phyloP scores from a whole-genome alignment of 306 rosid genomes.

The Malus sieversii region DNA sequence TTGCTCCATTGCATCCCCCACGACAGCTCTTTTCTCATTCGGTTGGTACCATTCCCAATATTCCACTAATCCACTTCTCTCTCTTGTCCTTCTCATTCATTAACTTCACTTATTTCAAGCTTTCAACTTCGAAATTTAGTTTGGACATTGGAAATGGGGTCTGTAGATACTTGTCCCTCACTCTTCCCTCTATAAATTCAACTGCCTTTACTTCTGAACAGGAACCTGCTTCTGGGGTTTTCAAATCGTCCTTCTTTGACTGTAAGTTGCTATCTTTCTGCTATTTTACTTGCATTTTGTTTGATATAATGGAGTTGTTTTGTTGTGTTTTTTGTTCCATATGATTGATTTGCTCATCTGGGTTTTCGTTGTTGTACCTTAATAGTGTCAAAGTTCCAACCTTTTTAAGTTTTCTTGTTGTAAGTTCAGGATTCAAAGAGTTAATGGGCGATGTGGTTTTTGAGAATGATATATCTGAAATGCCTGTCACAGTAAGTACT shows the following conservation, averaged over 20 bases:
- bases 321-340: not conserved
- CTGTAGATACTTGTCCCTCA: not conserved
- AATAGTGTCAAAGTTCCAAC: not conserved
- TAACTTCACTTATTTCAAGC: not conserved
- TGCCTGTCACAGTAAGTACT: constrained; percentile 26
- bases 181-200: constrained; percentile 13
- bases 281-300: not conserved
- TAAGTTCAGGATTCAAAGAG: constrained; percentile 20
- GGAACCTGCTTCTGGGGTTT: constrained; percentile 25
- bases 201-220: constrained; percentile 4
- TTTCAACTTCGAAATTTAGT: not conserved
- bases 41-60: constrained; percentile 14
- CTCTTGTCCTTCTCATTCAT: constrained; percentile 1
- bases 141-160: constrained; percentile 18
- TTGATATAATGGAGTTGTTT: not conserved
- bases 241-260: constrained; percentile 16
- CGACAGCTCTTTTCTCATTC: constrained; percentile 11
- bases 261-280: constrained; percentile 13
- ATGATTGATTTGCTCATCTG: constrained; percentile 2
- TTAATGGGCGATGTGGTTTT: constrained; percentile 25
- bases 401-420: not conserved
- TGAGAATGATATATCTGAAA: constrained; percentile 17
- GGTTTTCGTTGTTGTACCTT: not conserved
- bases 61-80: too few relatives aligned
- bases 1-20: constrained; percentile 19